Conservation (phyloP, 2,329 filamentous ascomycete species). For the Claviceps purpurea region DNA sequence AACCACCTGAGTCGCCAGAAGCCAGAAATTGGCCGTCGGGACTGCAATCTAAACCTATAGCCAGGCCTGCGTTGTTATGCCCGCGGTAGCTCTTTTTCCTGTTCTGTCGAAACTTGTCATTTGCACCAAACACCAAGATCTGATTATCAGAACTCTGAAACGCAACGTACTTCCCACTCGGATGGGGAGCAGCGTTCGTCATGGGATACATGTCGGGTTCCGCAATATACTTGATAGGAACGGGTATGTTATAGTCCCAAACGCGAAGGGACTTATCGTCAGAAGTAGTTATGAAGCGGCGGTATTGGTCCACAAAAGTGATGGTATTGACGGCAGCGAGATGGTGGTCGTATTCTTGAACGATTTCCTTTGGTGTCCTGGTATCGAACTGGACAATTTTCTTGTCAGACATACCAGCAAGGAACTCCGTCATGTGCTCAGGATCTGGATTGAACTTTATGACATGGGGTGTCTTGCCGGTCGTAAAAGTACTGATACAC, state of each 20-base stretch:
- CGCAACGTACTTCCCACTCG: constrained; percentile 83
- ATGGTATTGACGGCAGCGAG: constrained; percentile 96
- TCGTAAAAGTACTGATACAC: constrained; percentile 79
- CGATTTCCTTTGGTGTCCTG: constrained; percentile 59
- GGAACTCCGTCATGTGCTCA: constrained; percentile 72
- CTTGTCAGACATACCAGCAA: constrained; percentile 96
- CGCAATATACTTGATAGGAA: constrained; percentile 96
- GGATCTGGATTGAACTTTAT: constrained; percentile 79
- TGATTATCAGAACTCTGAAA: constrained; percentile 94
- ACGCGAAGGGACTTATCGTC: constrained; percentile 93
- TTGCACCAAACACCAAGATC: constrained; percentile 87
- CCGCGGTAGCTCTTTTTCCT: constrained; percentile 93
- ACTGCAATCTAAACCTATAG: constrained; percentile 76
- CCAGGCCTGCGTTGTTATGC: constrained; percentile 91
- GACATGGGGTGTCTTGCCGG: constrained; percentile 89
- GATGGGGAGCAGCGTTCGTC: constrained; percentile 73
- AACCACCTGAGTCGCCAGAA: constrained; percentile 77
- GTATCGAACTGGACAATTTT: constrained; percentile 97
- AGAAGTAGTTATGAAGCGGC: constrained; percentile 93
- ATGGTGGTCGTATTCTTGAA: constrained; percentile 98
- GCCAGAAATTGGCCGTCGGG: constrained; percentile 87
- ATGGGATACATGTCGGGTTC: constrained; percentile 97
- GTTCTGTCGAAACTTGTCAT: constrained; percentile 94
- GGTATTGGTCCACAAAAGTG: constrained; percentile 86
- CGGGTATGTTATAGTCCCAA: constrained; percentile 97